Evolutionary conservation across 495 filamentous ascomycete species (phyloP).

Genomic region (Penicillium arizonense): DNA sequence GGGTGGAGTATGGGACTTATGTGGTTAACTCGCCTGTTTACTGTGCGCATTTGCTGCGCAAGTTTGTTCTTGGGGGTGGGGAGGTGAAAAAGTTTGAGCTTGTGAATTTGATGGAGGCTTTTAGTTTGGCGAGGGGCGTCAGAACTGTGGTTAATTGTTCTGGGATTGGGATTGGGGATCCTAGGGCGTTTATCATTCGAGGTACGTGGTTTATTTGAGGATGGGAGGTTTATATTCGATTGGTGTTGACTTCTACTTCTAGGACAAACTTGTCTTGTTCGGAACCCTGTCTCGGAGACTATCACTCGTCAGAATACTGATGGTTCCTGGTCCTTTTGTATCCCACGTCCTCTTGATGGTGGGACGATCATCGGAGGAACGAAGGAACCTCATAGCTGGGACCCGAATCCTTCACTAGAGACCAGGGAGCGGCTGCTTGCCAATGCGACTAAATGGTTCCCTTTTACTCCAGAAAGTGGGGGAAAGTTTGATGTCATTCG

Average conservation of each 20-base stretch:
- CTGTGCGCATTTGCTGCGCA: conserved; percentile 51
- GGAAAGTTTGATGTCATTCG: conserved; percentile 44
- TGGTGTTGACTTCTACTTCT: neutral
- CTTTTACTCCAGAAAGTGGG: conserved; percentile 34
- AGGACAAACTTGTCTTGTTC: conserved; percentile 47
- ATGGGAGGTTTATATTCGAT: neutral
- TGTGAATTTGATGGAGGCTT: conserved; percentile 46
- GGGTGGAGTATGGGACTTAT: conserved; percentile 55
- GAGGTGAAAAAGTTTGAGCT: conserved; percentile 43
- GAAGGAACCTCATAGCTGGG: conserved; percentile 58
- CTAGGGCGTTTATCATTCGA: conserved; percentile 53
- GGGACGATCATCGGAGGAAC: conserved; percentile 65
- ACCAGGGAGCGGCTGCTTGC: conserved; percentile 46
- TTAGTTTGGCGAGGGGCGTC: conserved; percentile 34
- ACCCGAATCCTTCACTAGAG: conserved; percentile 43
- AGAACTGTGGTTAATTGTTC: conserved; percentile 58
- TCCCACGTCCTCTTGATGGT: conserved; percentile 57
- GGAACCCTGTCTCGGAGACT: conserved; percentile 47
- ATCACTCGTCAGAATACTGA: conserved; percentile 60
- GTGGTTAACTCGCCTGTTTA: conserved; percentile 64
- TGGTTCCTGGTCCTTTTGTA: conserved; percentile 59
- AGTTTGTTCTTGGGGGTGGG: conserved; percentile 52
- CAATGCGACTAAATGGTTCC: conserved; percentile 45
- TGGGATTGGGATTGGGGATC: conserved; percentile 53
- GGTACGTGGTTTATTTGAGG: conserved; percentile 27